These are phyloP conservation scores for Coffea eugenioides DNA, from an alignment of 257 asterid genomes.

Conservation along the genomic window DNA sequence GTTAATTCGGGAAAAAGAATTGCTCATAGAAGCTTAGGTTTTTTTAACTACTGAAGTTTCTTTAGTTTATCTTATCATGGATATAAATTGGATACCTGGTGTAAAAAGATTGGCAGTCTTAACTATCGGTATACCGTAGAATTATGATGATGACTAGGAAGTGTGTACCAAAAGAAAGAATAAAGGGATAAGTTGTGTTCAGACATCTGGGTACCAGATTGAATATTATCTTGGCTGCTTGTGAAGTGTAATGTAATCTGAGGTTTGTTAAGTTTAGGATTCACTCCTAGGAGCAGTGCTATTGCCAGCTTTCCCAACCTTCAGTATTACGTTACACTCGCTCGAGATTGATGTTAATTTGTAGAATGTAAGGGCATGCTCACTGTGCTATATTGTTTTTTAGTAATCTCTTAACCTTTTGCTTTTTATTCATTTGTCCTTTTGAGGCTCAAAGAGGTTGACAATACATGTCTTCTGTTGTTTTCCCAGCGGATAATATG, in stretches of 20 bases:
- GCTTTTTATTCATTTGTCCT: neutral
- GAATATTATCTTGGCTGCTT: neutral
- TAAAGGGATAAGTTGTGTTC: neutral
- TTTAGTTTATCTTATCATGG: no score
- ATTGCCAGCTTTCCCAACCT: neutral
- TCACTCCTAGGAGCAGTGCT: no score
- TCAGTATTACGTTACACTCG: neutral
- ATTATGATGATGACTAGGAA: no score
- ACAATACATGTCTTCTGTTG: neutral
- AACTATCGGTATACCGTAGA: no score
- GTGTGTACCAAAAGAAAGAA: no score
- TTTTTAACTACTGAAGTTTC: no score
- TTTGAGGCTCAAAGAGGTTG: neutral
- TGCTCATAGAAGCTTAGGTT: no score
- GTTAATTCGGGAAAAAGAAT: no score
- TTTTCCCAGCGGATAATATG: constrained; percentile 14
- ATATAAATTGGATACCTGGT: no score
- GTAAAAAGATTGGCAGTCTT: no score
- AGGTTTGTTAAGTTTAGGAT: neutral
- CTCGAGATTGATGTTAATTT: neutral
- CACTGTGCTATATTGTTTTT: neutral
- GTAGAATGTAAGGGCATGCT: neutral
- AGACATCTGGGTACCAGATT: neutral
- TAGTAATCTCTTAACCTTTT: neutral
- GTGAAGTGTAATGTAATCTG: no score